A percentile compares a stretch with the other conserved stretches of the same genome.
Evolutionary conservation across 306 rosid species (phyloP).

Genomic region (Senna siamea): DNA sequence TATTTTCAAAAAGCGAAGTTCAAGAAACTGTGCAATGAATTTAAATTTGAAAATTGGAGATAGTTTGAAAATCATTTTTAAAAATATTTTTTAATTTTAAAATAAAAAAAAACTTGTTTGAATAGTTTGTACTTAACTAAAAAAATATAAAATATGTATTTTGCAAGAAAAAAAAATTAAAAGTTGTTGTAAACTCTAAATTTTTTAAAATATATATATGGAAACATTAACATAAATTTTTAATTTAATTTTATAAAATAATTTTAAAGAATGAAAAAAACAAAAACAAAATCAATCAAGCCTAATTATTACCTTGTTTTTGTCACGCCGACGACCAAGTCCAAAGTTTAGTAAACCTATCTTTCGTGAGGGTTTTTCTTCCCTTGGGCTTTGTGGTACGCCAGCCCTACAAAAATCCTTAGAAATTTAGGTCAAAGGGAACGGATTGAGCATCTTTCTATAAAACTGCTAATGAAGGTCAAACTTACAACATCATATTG

Average conservation of each 20-base stretch:
- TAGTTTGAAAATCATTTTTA: too few relatives aligned
- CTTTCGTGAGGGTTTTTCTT: conserved; percentile 59
- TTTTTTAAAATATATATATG: too few relatives aligned
- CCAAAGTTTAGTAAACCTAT: conserved; percentile 68
- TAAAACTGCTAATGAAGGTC: neutral
- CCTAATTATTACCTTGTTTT: conserved; percentile 80
- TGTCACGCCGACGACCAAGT: conserved; percentile 91
- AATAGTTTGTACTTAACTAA: too few relatives aligned
- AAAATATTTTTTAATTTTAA: too few relatives aligned
- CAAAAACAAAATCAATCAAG: too few relatives aligned
- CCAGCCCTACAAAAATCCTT: conserved; percentile 52
- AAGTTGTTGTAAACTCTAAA: too few relatives aligned
- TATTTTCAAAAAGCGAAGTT: conserved; percentile 2
- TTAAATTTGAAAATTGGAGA: neutral
- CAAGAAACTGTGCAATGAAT: conserved; percentile 21
- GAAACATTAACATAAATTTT: too few relatives aligned
- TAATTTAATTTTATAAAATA: too few relatives aligned
- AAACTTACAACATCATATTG: conserved; percentile 25
- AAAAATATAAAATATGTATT: too few relatives aligned
- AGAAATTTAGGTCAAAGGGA: conserved; percentile 24
- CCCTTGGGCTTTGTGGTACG: conserved; percentile 43
- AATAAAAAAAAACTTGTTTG: too few relatives aligned
- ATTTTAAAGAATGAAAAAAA: too few relatives aligned
- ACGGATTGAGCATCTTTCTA: neutral
- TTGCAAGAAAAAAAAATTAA: too few relatives aligned